Evolutionary conservation across 164 flowering plant species (phyloP), one percentile per base, ranked within the genome.

Genomic region (Akebia trifoliata): DNA sequence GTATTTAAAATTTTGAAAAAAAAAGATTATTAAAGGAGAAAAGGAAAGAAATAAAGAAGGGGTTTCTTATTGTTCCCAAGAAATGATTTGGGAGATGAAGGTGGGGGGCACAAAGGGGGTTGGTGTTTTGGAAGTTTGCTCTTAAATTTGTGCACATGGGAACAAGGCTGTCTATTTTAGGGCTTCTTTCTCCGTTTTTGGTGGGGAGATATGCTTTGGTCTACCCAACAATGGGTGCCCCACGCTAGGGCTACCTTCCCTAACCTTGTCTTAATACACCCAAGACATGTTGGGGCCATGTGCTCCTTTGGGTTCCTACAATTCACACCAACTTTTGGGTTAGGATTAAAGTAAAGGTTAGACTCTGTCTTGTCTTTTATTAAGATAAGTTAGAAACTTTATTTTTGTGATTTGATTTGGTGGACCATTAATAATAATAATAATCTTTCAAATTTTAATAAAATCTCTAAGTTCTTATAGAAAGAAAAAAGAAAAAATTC

Each of bases 101-200:
- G 30, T 21, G 66, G 52, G 35, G 59, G 39, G 72, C 56, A 58
- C 65, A 65, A 69, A 60, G 69, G 68, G 75, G 78, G 76, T 80
- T 68, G 80, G 69, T 66, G 62, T 57, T 78, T 81, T 81, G 86
- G 85, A 76, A 77, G 76, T 79, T 75, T 76, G 78, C 84, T 69
- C 81, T 85, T 78, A 72, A 85, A 78, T 76, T 68, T 48, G 78
- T 14, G 72, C 93, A 85, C 88, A 85, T 85, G 88, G 93, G 76
- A 85, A 79, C 81, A 83, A 78, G 62, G 83, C 69, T 79, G 86
- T 77, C 85, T 65, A 78, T 69, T 64, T 68, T 60, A 67, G 78
- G 76, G 75, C 63, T 68, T 56, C 56, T 68, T 60, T 70, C 64
- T 73, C 75, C 74, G 79, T 45, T 69, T 70, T 57, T 55, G 76